A percentile compares a stretch with the other conserved stretches of the same genome.
Conservation (phyloP, 2,329 filamentous ascomycete genomes). For the Diaporthe batatas region DNA sequence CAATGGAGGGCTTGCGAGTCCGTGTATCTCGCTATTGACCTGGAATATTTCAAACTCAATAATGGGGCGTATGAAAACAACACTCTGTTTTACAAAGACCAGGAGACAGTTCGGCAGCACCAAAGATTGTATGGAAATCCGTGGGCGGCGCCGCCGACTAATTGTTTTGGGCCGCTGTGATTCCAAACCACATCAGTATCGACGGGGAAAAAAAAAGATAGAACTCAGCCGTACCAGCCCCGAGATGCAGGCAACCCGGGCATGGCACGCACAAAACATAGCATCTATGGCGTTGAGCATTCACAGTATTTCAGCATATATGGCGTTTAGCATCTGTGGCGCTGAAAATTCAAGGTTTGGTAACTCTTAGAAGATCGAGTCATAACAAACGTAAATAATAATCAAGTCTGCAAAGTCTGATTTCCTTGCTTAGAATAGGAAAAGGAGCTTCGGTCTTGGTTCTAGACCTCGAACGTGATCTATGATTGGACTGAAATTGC, state of each 20-base stretch:
- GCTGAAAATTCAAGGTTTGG: background rate
- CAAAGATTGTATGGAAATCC: no score
- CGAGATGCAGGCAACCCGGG: background rate
- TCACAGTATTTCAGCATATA: background rate
- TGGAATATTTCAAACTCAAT: background rate
- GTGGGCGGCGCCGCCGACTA: background rate
- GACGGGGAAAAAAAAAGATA: no score
- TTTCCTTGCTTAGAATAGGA: background rate
- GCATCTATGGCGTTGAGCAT: background rate
- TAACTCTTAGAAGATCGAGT: background rate
- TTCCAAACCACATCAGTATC: background rate
- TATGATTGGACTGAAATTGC: background rate
- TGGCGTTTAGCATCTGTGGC: background rate
- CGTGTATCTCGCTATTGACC: background rate
- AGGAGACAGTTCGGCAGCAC: background rate
- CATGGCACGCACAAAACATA: background rate
- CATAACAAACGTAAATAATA: background rate
- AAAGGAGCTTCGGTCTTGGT: no score
- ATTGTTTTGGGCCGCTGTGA: background rate
- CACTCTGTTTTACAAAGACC: background rate
- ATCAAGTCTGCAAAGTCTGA: background rate
- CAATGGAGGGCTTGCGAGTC: background rate
- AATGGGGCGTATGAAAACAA: background rate
- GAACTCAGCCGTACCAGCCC: no score
- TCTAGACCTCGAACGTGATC: background rate